Base-by-base conservation (phyloP, 805 yeast species). In the Metschnikowia colocasiae region DNA sequence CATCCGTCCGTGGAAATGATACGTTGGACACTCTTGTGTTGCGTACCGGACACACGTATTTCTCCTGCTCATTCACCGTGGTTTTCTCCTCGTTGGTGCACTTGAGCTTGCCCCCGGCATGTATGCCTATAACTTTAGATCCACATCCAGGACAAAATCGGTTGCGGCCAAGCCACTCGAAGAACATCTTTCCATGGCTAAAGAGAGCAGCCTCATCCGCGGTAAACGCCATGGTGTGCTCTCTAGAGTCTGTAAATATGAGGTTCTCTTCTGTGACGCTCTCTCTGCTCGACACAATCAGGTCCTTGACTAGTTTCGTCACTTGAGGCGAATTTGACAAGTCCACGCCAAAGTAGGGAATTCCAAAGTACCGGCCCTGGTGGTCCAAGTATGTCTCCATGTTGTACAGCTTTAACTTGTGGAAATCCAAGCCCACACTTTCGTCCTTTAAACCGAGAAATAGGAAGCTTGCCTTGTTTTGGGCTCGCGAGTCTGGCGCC, bases 131-230 rank as follows among this genome's bases (percentile, higher is more conserved):
- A 13, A 81, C 80, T 34, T 62, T 65, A 0, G 75, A 60, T 0
- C 96, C 97, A 69, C 98, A 92, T 0, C 94, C 92, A 6, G 92
- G 91, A 61, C 98, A 92, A 65, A 76, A 85, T 48, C 74, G 72
- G 59, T 85, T 86, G 44, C 88, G 80, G 45, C 68, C 64, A 40
- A 87, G 71, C 97, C 97, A 92, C 64, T 91, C 96, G 45, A 90
- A 59, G 60, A 82, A 86, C 82, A 86, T 88, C 49, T 84, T 80
- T 0, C 87, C 92, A 59, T 91, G 94, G 2, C 95, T 83, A 53
- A 80, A 83, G 19, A 89, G 61, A 2, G 88, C 80, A 0, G 89
- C 85, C 43, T 84, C 85, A 16, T 47, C 51, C 31, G 57, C 52
- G 35, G 60, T 57, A 47, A 72, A 69, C 9, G 64, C 62, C 46